These are phyloP conservation scores for Vitis cinerea DNA, from an alignment of 164 flowering plant species.

Conservation along the genomic window DNA sequence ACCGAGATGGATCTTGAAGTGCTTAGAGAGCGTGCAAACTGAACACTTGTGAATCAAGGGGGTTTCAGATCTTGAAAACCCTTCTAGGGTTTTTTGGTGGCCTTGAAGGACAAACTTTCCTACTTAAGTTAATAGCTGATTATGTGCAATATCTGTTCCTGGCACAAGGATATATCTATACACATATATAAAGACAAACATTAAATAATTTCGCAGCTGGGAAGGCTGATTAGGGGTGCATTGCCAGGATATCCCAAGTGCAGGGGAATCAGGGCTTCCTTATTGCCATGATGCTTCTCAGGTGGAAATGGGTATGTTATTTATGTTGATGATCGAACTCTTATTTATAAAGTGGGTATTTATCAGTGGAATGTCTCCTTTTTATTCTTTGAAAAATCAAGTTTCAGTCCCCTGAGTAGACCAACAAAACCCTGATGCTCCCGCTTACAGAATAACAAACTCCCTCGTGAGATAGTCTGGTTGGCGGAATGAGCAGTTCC, in stretches of 20 bases:
- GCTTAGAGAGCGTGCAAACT: conserved; percentile 60
- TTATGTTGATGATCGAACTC: neutral
- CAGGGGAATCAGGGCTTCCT: conserved; percentile 19
- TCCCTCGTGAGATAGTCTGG: too few relatives aligned
- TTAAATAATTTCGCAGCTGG: conserved; percentile 28
- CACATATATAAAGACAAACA: neutral
- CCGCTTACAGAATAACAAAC: too few relatives aligned
- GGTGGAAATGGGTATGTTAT: conserved; percentile 20
- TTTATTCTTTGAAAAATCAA: neutral
- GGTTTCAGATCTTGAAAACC: neutral
- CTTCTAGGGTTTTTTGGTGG: too few relatives aligned
- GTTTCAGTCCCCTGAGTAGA: neutral
- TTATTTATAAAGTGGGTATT: conserved; percentile 3
- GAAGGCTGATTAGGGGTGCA: conserved; percentile 38
- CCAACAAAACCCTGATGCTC: too few relatives aligned
- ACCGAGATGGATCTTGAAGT: conserved; percentile 82
- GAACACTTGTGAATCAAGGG: conserved; percentile 5
- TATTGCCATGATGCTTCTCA: conserved; percentile 41
- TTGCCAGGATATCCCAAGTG: neutral
- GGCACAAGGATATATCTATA: neutral
- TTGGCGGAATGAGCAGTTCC: too few relatives aligned
- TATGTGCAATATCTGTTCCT: conserved; percentile 15
- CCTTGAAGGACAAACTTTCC: neutral
- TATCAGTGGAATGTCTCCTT: neutral
- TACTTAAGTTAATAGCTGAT: conserved; percentile 7